Evolutionary conservation across 2,329 filamentous ascomycete species (phyloP), one percentile per base, ranked within the genome.

Genomic region (Alternaria consortialis): DNA sequence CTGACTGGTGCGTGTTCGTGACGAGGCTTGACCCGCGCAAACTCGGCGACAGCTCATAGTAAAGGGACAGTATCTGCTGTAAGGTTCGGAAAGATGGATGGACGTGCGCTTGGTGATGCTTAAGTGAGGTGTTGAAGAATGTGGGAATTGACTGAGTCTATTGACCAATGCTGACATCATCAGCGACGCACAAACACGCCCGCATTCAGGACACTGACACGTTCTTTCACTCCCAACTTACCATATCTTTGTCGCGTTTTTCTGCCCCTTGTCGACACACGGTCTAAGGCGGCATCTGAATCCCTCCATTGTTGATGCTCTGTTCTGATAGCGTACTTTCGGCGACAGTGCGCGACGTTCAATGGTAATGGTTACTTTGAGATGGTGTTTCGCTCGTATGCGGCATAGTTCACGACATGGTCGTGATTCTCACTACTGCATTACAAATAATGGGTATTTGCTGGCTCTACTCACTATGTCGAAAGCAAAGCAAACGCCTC

Each of bases 401-500:
- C 37, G 37, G 17, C 37, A 23, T 40, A 17, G 17, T 12, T 40
- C 17, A 40, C 37, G 11, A n/a, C 31, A 48, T 32, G 31, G 31
- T 34, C 20, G 44, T 32, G 31, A 29, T 32, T 34, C 29, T 48
- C 4, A 34, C 15, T 20, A n/a, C 31, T 48, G 23, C 31, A 25
- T 25, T 48, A 32, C 25, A 9, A 17, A 23, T 29, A 34, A 13
- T 15, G 20, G 29, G n/a, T 8, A 34, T 36, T 17, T 48, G 31
- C 31, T 23, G 51, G 7, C 20, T 23, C 39, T n/a, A 48, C 15
- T 32, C 42, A 48, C 31, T 34, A 12, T 17, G 46, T 48, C 29
- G 46, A 58, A 23, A 54, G 40, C 34, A 53, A 46, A 48, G 47
- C 56, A 23, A 61, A 58, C 7, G 54, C 48, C 36, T 61, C 53